Evolutionary conservation across 331 rosid genomes (phyloP).

Genomic region (Cydonia oblonga): DNA sequence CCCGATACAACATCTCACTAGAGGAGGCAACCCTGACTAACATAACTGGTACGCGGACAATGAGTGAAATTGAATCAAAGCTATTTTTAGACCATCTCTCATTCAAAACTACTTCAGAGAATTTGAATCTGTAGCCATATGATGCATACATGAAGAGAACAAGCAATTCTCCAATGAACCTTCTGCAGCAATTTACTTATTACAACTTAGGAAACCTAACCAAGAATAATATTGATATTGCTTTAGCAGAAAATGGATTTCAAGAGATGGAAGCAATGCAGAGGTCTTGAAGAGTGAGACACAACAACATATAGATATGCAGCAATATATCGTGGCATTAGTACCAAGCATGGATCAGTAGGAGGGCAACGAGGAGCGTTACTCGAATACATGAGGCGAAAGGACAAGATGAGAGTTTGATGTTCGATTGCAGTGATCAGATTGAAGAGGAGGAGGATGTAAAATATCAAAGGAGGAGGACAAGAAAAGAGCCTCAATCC

Average conservation of each 20-base stretch:
- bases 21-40: slow-evolving; percentile 32
- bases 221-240: slow-evolving; percentile 17
- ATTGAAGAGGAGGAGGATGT: slow-evolving; percentile 57
- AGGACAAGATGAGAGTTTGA: slow-evolving; percentile 5
- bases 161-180: slow-evolving; percentile 41
- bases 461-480: slow-evolving; percentile 42
- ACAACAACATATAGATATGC: slow-evolving; percentile 17
- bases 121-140: slow-evolving; percentile 21
- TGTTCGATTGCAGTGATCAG: slow-evolving; percentile 61
- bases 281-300: slow-evolving; percentile 18
- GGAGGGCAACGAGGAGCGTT: slow-evolving; percentile 17
- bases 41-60: neutral
- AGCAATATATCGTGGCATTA: slow-evolving; percentile 29
- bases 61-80: slow-evolving; percentile 33
- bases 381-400: slow-evolving; percentile 17
- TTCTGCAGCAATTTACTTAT: slow-evolving; percentile 40
- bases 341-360: slow-evolving; percentile 31
- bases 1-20: slow-evolving; percentile 30
- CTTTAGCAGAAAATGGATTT: slow-evolving; percentile 20
- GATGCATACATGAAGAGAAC: slow-evolving; percentile 22
- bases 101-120: slow-evolving; percentile 8
- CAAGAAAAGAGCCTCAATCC: slow-evolving; percentile 56
- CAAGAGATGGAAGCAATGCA: slow-evolving; percentile 27
- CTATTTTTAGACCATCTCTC: neutral
- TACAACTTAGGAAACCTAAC: slow-evolving; percentile 24